Evolutionary conservation across 805 yeast genomes (phyloP).

Genomic region (Nakazawaea holstii): DNA sequence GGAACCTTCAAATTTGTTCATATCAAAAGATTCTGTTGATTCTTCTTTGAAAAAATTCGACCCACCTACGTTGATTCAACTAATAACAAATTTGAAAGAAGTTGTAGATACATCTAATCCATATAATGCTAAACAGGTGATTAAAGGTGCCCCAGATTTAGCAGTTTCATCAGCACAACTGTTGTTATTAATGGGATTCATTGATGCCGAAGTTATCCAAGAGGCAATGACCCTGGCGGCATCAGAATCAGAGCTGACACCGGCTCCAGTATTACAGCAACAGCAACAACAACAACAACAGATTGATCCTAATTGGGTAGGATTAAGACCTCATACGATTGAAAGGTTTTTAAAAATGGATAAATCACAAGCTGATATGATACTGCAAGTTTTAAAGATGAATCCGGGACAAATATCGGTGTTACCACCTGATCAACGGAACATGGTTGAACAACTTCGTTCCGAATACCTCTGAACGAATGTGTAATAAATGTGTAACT

Average conservation of each 20-base stretch:
- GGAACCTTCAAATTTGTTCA: constrained; percentile 38
- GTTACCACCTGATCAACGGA: constrained; percentile 45
- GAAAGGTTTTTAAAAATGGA: constrained; percentile 46
- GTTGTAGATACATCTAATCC: constrained; percentile 47
- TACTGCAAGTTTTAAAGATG: constrained; percentile 47
- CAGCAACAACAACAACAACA: constrained; percentile 10
- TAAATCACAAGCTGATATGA: constrained; percentile 51
- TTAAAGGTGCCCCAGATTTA: constrained; percentile 47
- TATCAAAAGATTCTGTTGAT: constrained; percentile 52
- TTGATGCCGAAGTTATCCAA: constrained; percentile 62
- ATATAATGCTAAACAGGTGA: constrained; percentile 45
- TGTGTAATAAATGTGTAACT: neutral
- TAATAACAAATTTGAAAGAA: constrained; percentile 60
- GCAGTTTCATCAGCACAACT: constrained; percentile 73
- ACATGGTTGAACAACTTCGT: constrained; percentile 51
- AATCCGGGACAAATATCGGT: constrained; percentile 43
- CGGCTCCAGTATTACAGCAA: constrained; percentile 14
- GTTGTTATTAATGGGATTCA: constrained; percentile 68
- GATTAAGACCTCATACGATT: constrained; percentile 42
- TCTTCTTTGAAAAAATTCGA: constrained; percentile 58
- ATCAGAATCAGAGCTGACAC: constrained; percentile 11
- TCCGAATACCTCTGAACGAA: constrained; percentile 39
- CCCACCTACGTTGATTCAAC: constrained; percentile 65
- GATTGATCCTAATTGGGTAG: constrained; percentile 38
- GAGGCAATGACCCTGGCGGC: constrained; percentile 33